Percentiles rank a stretch among this genome's conserved stretches.
These are phyloP conservation scores for Striga asiatica DNA, from an alignment of 257 asterid species.

Conservation along the genomic window DNA sequence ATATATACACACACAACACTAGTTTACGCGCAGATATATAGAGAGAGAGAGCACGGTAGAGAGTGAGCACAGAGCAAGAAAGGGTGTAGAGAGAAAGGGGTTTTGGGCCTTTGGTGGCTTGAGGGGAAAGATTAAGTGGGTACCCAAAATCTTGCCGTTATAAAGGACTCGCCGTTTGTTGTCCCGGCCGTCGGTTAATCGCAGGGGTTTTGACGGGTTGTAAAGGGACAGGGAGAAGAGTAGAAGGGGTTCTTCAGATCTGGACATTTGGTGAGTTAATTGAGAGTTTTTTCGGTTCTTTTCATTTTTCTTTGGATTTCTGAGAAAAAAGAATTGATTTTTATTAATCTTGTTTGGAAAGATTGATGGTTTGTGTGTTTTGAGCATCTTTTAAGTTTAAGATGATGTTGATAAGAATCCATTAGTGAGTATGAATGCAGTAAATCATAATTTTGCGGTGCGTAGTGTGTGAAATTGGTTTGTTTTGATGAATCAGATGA, in stretches of 20 bases:
- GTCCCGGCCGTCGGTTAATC: slow-evolving; percentile 25
- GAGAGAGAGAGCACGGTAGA: slow-evolving; percentile 10
- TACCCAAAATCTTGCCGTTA: slow-evolving; percentile 20
- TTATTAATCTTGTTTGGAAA: neutral
- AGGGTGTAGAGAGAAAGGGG: slow-evolving; percentile 19
- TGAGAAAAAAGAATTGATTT: neutral
- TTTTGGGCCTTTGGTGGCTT: slow-evolving; percentile 16
- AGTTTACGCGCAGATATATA: neutral
- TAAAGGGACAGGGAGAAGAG: neutral
- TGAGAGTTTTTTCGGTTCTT: neutral
- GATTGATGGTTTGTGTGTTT: neutral
- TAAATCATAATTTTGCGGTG: slow-evolving; percentile 1
- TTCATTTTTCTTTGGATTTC: neutral
- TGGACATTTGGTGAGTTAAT: slow-evolving; percentile 46
- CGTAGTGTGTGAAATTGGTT: neutral
- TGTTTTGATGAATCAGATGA: slow-evolving; percentile 7
- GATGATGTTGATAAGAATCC: neutral
- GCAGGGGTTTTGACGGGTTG: slow-evolving; percentile 17
- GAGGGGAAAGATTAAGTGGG: neutral
- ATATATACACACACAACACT: neutral
- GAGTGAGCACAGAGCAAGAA: slow-evolving; percentile 1
- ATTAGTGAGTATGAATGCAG: neutral
- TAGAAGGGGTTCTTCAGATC: slow-evolving; percentile 33
- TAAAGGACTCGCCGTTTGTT: slow-evolving; percentile 16
- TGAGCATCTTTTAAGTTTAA: slow-evolving; percentile 4